Percentiles rank a stretch among this genome's conserved stretches.
Evolutionary conservation across 768 basidiomycete species (phyloP).

Genomic region (Mycena polygramma): DNA sequence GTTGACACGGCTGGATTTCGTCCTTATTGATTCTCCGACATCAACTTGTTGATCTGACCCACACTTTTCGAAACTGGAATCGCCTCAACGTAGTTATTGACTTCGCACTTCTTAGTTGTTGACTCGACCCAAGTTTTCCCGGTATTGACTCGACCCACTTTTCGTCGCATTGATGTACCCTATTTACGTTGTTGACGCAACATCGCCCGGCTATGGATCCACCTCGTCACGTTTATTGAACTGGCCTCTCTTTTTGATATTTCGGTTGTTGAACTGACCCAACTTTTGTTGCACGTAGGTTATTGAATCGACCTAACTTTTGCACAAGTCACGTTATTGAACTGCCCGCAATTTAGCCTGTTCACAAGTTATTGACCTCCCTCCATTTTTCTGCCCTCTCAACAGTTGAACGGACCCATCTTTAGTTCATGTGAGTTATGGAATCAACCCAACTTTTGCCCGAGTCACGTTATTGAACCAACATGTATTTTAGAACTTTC

Average conservation of each 20-base stretch:
- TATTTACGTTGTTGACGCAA: background rate
- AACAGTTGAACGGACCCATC: too few relatives aligned
- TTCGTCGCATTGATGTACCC: background rate
- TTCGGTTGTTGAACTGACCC: background rate
- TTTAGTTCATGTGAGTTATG: background rate
- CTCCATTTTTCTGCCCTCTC: background rate
- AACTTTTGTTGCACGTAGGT: background rate
- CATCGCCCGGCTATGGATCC: too few relatives aligned
- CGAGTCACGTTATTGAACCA: too few relatives aligned
- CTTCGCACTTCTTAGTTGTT: background rate
- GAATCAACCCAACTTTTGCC: background rate
- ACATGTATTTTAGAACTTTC: too few relatives aligned
- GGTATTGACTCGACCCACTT: background rate
- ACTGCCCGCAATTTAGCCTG: background rate
- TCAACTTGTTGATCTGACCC: slow-evolving; percentile 7
- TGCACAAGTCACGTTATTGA: background rate
- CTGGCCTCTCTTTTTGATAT: background rate
- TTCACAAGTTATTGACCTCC: background rate
- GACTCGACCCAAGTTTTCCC: background rate
- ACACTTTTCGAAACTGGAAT: background rate
- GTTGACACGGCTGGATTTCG: background rate
- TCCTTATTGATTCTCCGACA: background rate
- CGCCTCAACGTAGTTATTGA: background rate
- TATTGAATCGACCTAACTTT: background rate
- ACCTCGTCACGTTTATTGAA: background rate